Conservation (phyloP, 768 basidiomycete genomes). For the Leucocoprinus leucothites region DNA sequence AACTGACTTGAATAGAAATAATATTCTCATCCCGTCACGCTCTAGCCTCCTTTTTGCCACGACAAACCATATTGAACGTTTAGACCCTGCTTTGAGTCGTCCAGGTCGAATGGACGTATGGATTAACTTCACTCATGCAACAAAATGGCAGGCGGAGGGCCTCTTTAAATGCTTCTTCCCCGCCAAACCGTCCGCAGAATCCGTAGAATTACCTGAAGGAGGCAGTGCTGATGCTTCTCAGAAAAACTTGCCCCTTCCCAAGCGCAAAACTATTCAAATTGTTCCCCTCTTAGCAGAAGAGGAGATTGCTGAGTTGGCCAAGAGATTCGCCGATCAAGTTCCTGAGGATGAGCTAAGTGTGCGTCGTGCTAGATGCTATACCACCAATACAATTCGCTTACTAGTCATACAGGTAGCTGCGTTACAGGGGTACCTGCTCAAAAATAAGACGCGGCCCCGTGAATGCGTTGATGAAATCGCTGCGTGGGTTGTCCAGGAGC, state of each 20-base stretch:
- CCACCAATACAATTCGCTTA: background rate
- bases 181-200: constrained; percentile 40
- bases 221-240: constrained; percentile 48
- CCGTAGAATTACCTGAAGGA: constrained; percentile 15
- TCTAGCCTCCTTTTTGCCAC: constrained; percentile 82
- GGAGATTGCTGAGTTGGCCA: constrained; percentile 76
- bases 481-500: constrained; percentile 78
- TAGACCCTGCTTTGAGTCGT: constrained; percentile 85
- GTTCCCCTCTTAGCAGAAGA: constrained; percentile 71
- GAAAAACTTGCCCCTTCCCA: constrained; percentile 63
- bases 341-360: constrained; percentile 89
- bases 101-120: constrained; percentile 92
- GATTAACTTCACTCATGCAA: constrained; percentile 89
- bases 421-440: constrained; percentile 82
- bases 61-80: constrained; percentile 90
- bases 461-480: constrained; percentile 80
- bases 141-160: constrained; percentile 90
- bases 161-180: constrained; percentile 97
- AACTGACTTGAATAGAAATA: background rate
- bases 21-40: constrained; percentile 12
- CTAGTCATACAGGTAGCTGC: constrained; percentile 58
- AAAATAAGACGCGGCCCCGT: constrained; percentile 87
- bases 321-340: constrained; percentile 77
- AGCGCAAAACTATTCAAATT: constrained; percentile 57
- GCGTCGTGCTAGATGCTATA: constrained; percentile 21